phyloP scores from a whole-genome alignment of 1,284 basidiomycete species.

The Golubevia pallescens region DNA sequence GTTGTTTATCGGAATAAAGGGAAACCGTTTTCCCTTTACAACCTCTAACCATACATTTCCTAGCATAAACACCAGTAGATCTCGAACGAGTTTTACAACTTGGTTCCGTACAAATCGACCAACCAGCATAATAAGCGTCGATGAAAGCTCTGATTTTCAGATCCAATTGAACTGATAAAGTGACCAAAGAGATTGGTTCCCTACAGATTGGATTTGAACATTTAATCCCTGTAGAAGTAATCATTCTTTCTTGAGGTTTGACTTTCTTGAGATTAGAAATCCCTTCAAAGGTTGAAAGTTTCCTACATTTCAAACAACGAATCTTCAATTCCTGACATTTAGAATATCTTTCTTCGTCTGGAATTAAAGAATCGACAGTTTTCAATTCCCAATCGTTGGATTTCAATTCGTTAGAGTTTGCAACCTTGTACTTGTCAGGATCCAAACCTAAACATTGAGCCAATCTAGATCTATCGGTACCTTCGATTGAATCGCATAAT shows the following conservation, averaged over 20 bases:
- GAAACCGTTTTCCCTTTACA: conserved; percentile 38
- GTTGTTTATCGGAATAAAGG: conserved; percentile 46
- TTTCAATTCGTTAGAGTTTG: conserved; percentile 58
- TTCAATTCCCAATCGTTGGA: conserved; percentile 73
- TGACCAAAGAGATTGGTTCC: conserved; percentile 69
- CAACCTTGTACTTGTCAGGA: conserved; percentile 74
- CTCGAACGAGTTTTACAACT: conserved; percentile 84
- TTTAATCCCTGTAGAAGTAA: conserved; percentile 68
- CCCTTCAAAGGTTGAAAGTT: conserved; percentile 22
- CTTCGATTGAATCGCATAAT: conserved; percentile 93
- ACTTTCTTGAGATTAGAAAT: conserved; percentile 1
- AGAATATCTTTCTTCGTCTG: conserved; percentile 79
- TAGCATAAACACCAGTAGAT: conserved; percentile 88
- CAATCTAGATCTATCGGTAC: conserved; percentile 85
- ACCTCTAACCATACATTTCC: conserved; percentile 58
- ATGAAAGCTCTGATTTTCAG: conserved; percentile 80
- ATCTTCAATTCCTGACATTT: conserved; percentile 37
- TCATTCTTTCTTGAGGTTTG: conserved; percentile 69
- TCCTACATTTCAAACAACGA: conserved; percentile 36
- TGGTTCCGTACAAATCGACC: conserved; percentile 84
- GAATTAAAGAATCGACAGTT: conserved; percentile 85
- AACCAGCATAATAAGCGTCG: conserved; percentile 83
- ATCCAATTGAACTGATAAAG: conserved; percentile 83
- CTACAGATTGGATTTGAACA: conserved; percentile 69
- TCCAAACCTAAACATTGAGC: conserved; percentile 96